A percentile compares a stretch with the other conserved stretches of the same genome.
These are phyloP conservation scores for Clarireedia homoeocarpa DNA, from an alignment of 2,329 filamentous ascomycete species.

Conservation along the genomic window DNA sequence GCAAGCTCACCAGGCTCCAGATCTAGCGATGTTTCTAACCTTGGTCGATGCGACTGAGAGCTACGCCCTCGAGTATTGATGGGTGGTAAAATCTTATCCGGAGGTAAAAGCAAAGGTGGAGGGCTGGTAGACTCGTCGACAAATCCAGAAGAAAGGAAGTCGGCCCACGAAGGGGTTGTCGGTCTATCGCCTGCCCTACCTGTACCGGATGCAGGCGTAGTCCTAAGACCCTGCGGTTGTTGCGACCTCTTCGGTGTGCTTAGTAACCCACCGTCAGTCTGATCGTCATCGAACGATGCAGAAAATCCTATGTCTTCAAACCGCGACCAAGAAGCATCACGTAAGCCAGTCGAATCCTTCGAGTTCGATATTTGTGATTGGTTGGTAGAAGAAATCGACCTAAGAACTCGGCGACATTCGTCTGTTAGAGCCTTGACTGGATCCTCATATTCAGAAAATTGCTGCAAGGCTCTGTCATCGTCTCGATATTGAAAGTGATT, in stretches of 20 bases:
- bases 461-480: conserved; percentile 73
- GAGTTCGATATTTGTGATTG: conserved; percentile 68
- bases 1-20: conserved; percentile 90
- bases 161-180: conserved; percentile 95
- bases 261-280: conserved; percentile 31
- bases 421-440: conserved; percentile 83
- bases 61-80: conserved; percentile 74
- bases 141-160: conserved; percentile 93
- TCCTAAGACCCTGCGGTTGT: conserved; percentile 48
- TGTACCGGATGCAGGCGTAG: conserved; percentile 58
- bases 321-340: conserved; percentile 89
- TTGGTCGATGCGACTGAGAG: conserved; percentile 74
- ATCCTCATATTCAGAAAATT: conserved; percentile 84
- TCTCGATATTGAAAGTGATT: conserved; percentile 95
- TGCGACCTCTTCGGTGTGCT: conserved; percentile 19
- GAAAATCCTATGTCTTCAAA: conserved; percentile 95
- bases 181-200: conserved; percentile 62
- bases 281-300: conserved; percentile 62
- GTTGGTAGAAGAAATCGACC: conserved; percentile 80
- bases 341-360: conserved; percentile 63
- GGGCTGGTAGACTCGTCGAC: conserved; percentile 61
- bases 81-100: conserved; percentile 83
- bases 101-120: conserved; percentile 71
- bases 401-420: conserved; percentile 85
- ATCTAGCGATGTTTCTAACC: conserved; percentile 57